Evolutionary conservation across 2,329 filamentous ascomycete species (phyloP).

Genomic region (Talaromyces rugulosus): DNA sequence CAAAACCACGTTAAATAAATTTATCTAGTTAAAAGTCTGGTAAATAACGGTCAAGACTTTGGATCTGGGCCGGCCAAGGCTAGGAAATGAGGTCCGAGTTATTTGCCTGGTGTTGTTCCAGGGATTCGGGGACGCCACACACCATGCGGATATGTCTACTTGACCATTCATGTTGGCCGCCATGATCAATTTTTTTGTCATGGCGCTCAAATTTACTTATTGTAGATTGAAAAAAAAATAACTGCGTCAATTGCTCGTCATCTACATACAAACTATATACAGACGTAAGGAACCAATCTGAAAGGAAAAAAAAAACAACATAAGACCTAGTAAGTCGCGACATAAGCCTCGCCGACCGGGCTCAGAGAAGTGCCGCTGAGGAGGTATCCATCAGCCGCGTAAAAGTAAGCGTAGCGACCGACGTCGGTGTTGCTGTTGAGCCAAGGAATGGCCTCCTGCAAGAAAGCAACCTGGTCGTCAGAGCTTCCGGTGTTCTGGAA

Average conservation of each 20-base stretch:
- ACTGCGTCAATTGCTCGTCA: neutral
- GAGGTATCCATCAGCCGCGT: constrained; percentile 29
- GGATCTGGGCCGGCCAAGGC: neutral
- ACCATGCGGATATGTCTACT: too few species aligned
- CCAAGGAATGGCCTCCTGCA: constrained; percentile 35
- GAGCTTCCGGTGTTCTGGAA: constrained; percentile 32
- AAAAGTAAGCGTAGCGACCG: constrained; percentile 42
- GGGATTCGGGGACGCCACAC: neutral
- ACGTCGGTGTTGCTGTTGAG: constrained; percentile 36
- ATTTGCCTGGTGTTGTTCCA: neutral
- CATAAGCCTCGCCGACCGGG: constrained; percentile 27
- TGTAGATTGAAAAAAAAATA: neutral
- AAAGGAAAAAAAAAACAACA: neutral
- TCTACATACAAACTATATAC: neutral
- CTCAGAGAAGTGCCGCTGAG: constrained; percentile 24
- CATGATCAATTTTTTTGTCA: too few species aligned
- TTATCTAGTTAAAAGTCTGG: neutral
- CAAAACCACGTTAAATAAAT: neutral
- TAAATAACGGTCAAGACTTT: neutral
- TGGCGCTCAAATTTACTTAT: too few species aligned
- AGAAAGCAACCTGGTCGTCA: constrained; percentile 28
- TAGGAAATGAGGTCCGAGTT: neutral
- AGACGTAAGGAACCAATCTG: neutral
- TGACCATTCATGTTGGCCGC: neutral
- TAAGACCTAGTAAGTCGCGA: constrained; percentile 2